Conservation (phyloP, 2,329 filamentous ascomycete species). For the Triangularia verruculosa region DNA sequence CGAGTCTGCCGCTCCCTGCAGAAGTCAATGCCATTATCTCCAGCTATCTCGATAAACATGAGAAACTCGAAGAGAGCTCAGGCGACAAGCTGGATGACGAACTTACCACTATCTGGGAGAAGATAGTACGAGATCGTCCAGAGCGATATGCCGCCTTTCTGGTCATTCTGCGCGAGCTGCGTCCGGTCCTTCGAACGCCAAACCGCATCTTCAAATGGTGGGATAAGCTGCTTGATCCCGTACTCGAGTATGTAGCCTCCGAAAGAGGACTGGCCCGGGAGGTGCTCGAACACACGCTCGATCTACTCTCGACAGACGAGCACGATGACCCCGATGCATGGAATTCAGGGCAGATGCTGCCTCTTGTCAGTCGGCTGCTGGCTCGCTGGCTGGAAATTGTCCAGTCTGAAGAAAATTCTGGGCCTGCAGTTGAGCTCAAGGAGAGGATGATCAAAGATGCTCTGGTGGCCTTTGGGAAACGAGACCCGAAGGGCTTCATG, state of each 20-base stretch:
- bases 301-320: constrained; percentile 61
- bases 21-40: constrained; percentile 61
- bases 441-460: constrained; percentile 50
- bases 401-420: constrained; percentile 37
- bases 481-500: constrained; percentile 67
- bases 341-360: constrained; percentile 38
- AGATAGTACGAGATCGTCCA: constrained; percentile 55
- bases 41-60: constrained; percentile 65
- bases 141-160: constrained; percentile 66
- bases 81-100: constrained; percentile 74
- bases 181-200: constrained; percentile 61
- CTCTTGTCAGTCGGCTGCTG: constrained; percentile 57
- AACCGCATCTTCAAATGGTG: constrained; percentile 69
- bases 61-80: constrained; percentile 63
- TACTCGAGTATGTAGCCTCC: constrained; percentile 52
- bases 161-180: constrained; percentile 60
- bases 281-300: constrained; percentile 61
- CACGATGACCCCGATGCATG: constrained; percentile 50
- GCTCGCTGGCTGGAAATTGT: constrained; percentile 54
- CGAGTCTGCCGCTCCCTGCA: constrained; percentile 61
- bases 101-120: constrained; percentile 63
- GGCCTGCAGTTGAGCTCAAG: constrained; percentile 41
- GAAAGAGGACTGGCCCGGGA: constrained; percentile 64
- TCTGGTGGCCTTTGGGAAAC: constrained; percentile 63
- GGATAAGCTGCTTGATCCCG: constrained; percentile 57